These are phyloP conservation scores for Salix koriyanagi DNA, from an alignment of 345 rosid species.

Conservation along the genomic window DNA sequence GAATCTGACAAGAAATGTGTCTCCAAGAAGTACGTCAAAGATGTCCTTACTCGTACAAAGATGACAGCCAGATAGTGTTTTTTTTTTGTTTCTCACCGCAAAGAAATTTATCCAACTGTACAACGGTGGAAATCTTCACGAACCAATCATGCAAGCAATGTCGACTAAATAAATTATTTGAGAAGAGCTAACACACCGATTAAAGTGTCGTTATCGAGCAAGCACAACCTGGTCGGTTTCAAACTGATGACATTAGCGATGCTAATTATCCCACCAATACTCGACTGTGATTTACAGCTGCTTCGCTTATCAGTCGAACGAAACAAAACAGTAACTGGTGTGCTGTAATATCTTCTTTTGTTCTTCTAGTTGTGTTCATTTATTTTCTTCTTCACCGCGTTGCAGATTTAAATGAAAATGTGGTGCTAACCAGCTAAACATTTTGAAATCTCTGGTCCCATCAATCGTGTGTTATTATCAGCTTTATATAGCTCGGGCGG, in stretches of 20 bases:
- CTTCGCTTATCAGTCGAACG: not conserved
- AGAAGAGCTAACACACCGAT: constrained; percentile 2
- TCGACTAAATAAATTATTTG: not conserved
- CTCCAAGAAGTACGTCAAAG: not conserved
- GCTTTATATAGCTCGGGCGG: not conserved
- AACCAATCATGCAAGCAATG: constrained; percentile 5
- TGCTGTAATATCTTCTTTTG: not conserved
- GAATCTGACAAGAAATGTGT: not conserved
- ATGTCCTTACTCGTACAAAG: not conserved
- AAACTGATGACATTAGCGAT: not conserved
- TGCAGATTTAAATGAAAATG: not conserved
- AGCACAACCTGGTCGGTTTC: not conserved
- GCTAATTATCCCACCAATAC: not conserved
- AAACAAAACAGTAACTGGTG: not conserved
- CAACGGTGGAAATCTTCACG: not conserved
- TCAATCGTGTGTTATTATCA: not conserved
- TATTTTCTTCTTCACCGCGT: not conserved
- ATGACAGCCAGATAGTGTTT: not conserved
- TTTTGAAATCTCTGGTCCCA: not conserved
- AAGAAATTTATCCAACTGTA: not conserved
- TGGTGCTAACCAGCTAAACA: constrained; percentile 7
- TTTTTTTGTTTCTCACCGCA: not conserved
- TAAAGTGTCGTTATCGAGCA: not conserved
- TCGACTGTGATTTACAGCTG: not conserved
- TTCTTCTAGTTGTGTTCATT: not conserved